Conservation (phyloP, 2,329 filamentous ascomycete genomes). For the Chaetomium sp. region DNA sequence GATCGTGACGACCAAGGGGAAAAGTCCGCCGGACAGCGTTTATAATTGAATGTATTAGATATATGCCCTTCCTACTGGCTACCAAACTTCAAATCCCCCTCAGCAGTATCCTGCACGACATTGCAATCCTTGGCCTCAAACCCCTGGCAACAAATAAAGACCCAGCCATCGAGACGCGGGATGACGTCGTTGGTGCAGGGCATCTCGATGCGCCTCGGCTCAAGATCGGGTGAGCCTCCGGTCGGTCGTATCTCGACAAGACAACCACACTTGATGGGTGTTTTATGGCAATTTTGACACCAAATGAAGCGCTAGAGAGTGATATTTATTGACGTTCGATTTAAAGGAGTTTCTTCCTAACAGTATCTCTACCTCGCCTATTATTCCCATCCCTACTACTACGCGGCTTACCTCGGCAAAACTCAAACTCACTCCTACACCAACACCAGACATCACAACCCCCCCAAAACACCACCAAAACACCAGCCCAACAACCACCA, state of each 20-base stretch:
- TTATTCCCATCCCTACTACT: not conserved
- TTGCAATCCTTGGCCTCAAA: not conserved
- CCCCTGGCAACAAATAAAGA: too few species aligned
- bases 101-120: not conserved
- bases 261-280: not conserved
- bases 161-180: not conserved
- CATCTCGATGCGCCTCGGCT: not conserved
- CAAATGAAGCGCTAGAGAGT: not conserved
- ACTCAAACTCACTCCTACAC: not conserved
- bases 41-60: too few species aligned
- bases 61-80: too few species aligned
- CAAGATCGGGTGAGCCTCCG: too few species aligned
- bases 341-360: not conserved
- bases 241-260: too few species aligned
- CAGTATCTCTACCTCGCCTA: not conserved
- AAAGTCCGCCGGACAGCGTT: too few species aligned
- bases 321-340: not conserved
- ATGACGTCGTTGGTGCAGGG: conserved; percentile 7
- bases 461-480: too few species aligned
- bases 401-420: not conserved
- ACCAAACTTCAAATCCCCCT: too few species aligned
- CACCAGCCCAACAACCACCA: not conserved
- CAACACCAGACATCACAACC: not conserved
- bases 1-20: too few species aligned
- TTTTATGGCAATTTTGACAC: not conserved